phyloP scores from a whole-genome alignment of 78 protist species.

The Andalucia godoyi region DNA sequence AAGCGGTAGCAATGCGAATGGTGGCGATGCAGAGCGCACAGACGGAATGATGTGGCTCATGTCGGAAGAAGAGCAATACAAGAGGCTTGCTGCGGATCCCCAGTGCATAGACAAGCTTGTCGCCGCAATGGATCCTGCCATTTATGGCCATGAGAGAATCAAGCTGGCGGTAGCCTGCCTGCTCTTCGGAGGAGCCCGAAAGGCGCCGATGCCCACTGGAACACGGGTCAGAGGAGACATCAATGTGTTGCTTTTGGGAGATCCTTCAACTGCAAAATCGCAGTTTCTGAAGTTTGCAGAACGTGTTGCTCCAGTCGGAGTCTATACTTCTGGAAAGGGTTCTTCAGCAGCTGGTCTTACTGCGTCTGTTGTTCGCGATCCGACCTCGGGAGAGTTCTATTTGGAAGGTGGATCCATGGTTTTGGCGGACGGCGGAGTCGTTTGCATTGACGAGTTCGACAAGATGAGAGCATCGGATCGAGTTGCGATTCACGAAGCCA shows the following conservation, averaged over 20 bases:
- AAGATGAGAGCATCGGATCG: conserved; percentile 82
- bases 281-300: conserved; percentile 92
- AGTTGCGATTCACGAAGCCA: conserved; percentile 98
- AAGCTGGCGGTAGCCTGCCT: conserved; percentile 84
- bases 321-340: conserved; percentile 97
- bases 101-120: conserved; percentile 39
- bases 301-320: conserved; percentile 87
- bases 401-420: conserved; percentile 99
- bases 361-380: conserved; percentile 89
- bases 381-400: conserved; percentile 71
- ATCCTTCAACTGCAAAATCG: conserved; percentile 98
- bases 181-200: conserved; percentile 88
- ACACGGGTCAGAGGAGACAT: conserved; percentile 96
- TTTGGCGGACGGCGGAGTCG: conserved; percentile 98
- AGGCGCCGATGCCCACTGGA: conserved; percentile 78
- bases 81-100: conserved; percentile 14
- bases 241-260: conserved; percentile 99
- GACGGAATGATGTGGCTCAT: neutral
- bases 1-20: too few relatives aligned
- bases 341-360: conserved; percentile 97
- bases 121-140: conserved; percentile 80
- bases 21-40: too few relatives aligned
- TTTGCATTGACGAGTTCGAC: conserved; percentile 98
- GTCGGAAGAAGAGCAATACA: conserved; percentile 53
- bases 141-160: conserved; percentile 87